Evolutionary conservation across 805 yeast genomes (phyloP).

Genomic region (Kuraishia piskuri): DNA sequence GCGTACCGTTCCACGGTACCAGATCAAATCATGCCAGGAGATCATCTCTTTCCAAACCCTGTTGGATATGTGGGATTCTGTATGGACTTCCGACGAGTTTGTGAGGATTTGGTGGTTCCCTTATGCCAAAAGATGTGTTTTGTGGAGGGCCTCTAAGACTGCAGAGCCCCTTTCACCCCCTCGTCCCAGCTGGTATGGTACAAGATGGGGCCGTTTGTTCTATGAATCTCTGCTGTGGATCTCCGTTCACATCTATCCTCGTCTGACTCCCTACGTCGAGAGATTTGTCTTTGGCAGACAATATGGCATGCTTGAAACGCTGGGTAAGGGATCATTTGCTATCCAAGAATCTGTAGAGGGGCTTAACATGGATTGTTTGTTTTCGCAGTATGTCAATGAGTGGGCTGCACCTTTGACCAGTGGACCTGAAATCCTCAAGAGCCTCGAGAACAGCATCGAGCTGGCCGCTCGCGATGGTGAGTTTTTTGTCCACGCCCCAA

Average conservation of each 20-base stretch:
- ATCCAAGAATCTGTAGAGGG: conserved; percentile 81
- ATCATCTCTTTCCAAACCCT: conserved; percentile 71
- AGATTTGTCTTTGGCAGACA: conserved; percentile 78
- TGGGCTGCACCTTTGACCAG: conserved; percentile 89
- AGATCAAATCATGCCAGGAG: conserved; percentile 73
- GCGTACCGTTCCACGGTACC: conserved; percentile 77
- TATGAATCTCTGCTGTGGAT: conserved; percentile 77
- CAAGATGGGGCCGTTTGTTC: conserved; percentile 65
- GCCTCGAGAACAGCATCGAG: conserved; percentile 53
- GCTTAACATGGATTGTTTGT: conserved; percentile 90
- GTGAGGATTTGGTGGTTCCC: conserved; percentile 98
- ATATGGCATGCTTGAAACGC: conserved; percentile 67
- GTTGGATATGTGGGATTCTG: conserved; percentile 59
- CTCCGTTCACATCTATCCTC: conserved; percentile 64
- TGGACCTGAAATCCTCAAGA: conserved; percentile 63
- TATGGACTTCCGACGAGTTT: conserved; percentile 88
- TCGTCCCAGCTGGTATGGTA: conserved; percentile 79
- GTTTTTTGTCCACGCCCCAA: conserved; percentile 88
- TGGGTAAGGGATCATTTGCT: conserved; percentile 46
- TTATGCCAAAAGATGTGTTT: conserved; percentile 72
- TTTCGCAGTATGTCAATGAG: conserved; percentile 89
- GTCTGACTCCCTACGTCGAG: conserved; percentile 79
- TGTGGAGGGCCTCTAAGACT: conserved; percentile 87
- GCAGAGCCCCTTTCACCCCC: conserved; percentile 54
- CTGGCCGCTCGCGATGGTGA: conserved; percentile 52